Evolutionary conservation across 495 filamentous ascomycete species (phyloP).

Genomic region (Neurospora sublineolata): DNA sequence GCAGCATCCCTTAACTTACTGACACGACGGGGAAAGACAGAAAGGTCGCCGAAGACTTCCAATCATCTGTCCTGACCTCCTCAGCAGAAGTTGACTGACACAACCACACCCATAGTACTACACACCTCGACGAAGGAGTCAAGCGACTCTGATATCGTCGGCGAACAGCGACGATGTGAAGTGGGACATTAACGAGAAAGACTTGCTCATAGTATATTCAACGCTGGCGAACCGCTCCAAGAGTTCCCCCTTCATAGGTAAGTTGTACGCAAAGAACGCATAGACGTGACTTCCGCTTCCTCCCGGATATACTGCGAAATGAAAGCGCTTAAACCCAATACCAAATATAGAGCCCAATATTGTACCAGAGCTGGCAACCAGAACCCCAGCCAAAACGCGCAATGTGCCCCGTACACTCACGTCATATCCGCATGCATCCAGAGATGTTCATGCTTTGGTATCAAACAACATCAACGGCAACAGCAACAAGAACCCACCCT

Average conservation of each 20-base stretch:
- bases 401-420: neutral
- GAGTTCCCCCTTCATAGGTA: neutral
- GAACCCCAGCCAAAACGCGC: neutral
- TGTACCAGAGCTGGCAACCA: neutral
- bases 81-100: neutral
- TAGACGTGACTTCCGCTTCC: neutral
- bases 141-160: neutral
- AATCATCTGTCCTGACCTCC: neutral
- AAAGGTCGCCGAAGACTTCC: conserved; percentile 38
- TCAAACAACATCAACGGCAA: neutral
- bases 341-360: neutral
- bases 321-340: neutral
- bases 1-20: neutral
- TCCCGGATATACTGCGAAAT: neutral
- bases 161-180: neutral
- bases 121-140: neutral
- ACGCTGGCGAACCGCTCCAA: neutral
- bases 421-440: neutral
- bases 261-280: neutral
- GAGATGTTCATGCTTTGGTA: neutral
- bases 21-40: conserved; percentile 20
- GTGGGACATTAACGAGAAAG: neutral
- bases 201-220: neutral
- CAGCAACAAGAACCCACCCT: neutral
- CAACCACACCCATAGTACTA: neutral